phyloP scores from a whole-genome alignment of 1,284 basidiomycete genomes.

The Puccinia hordei region DNA sequence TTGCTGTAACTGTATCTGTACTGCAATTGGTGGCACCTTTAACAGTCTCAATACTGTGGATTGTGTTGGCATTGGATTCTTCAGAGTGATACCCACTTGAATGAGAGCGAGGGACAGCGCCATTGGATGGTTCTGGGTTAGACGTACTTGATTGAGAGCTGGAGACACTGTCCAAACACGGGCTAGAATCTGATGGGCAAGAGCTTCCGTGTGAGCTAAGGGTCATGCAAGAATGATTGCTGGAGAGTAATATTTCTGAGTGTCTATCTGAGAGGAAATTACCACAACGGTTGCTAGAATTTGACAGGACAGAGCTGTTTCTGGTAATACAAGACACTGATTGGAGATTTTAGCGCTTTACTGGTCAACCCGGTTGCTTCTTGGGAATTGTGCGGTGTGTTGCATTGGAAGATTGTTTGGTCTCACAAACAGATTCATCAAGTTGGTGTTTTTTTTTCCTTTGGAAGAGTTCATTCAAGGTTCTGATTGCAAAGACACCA shows the following conservation, averaged over 20 bases:
- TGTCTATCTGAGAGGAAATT: not conserved
- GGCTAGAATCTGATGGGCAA: not conserved
- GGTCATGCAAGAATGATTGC: too few relatives aligned
- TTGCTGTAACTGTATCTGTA: conserved; percentile 5
- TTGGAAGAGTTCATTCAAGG: not conserved
- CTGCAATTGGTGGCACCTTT: too few relatives aligned
- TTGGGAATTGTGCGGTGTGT: not conserved
- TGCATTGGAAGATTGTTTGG: not conserved
- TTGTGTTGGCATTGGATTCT: not conserved
- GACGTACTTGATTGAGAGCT: not conserved
- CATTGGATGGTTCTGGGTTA: too few relatives aligned
- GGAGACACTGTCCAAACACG: too few relatives aligned
- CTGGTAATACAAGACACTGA: not conserved
- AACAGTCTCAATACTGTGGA: too few relatives aligned
- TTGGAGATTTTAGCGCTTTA: not conserved
- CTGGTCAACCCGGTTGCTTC: not conserved
- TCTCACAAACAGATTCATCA: not conserved
- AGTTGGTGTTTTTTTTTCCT: not conserved
- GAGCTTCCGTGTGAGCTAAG: too few relatives aligned
- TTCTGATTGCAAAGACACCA: too few relatives aligned
- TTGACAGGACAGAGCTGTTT: not conserved
- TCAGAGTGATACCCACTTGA: not conserved
- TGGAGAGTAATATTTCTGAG: too few relatives aligned
- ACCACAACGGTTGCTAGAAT: not conserved
- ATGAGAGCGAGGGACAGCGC: not conserved